Evolutionary conservation across 2,329 filamentous ascomycete genomes (phyloP), one percentile per base, ranked within the genome.

Genomic region (Scytalidium sp.): DNA sequence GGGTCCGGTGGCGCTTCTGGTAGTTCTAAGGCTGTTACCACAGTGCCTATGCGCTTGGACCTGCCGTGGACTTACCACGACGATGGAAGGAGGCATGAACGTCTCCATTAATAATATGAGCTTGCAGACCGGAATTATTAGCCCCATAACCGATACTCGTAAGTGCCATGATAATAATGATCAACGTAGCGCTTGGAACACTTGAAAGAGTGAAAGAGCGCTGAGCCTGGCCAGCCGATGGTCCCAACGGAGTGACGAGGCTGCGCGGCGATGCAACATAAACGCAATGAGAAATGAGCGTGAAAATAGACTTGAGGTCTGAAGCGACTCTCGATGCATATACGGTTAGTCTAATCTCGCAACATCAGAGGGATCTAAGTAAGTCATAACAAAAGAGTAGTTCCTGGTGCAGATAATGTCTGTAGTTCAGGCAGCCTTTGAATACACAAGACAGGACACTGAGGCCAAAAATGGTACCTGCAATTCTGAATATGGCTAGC

Each of bases 1-100:
- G 56, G 52, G 48, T 56, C 56, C 44, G 50, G 52, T 51, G 53
- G 50, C 22, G 54, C 56, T 43, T 58, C 53, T 52, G 45, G 50
- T 57, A 51, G 55, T 29, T 59, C 54, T 57, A 11, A 19, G 50
- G 46, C 49, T 20, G 25, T 13, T 29, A 29, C 17, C 11, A 15
- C 17, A 36, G 32, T 15, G 32, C 15, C 32, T n/a, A n/a, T n/a
- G 4, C 32, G 8, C 32, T 36, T 36, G 32, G 32, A 36, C 32
- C n/a, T n/a, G 7, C 32, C 17, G 5, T 36, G 17, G 17, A n/a
- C 32, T 36, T 36, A 36, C 32, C 15, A n/a, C 11, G 32, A 52
- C 5, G 25, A 29, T 29, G 25, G 25, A 29, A 29, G 25, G 25
- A 29, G 46, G 51, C 43, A 54, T 56, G 53, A 43, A 57, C 56